Base-by-base conservation (phyloP, 768 basidiomycete species). In the Chlorophyllum brunneum region DNA sequence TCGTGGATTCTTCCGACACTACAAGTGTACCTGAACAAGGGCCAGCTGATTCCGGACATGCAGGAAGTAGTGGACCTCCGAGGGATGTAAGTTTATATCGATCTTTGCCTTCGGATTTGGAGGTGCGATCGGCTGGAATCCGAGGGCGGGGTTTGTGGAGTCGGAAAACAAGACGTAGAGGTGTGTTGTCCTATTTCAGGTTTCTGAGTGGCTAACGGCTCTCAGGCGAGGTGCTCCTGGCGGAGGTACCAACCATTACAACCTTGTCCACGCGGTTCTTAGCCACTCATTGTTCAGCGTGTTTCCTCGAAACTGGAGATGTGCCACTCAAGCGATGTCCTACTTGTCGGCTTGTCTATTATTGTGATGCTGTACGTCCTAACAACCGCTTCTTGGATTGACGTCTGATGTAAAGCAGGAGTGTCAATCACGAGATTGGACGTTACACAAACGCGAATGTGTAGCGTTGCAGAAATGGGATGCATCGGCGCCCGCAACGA, bases 341-440 rank as follows among this genome's bases (percentile, higher is more conserved):
- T 0, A 74, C 71, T 4, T 98, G 95, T 64, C 79, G 78, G 43
- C 67, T 70, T 0, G 62, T 90, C 1, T 76, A 80, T 61, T 98
- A 98, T 60, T 98, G 95, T 63, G 78, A 85, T 48, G 56, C 71
- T 13, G 90, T 92, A 61, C 31, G 85, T n/a, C n/a, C n/a, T n/a
- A n/a, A n/a, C n/a, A n/a, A n/a, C n/a, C n/a, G n/a, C n/a, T n/a
- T n/a, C n/a, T n/a, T 20, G 52, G 3, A 29, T n/a, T 3, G 22
- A 26, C 8, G 26, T 44, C 23, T 30, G 33, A 59, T 37, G 23
- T 30, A 15, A 36, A 7, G 26, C 5, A 90, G 84, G 64, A 63
- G 33, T 93, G 91, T 60, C 90, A 92, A 70, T 81, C 69, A 34
- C 63, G 65, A 24, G 92, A 91, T 58, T 93, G 92, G 93, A 18